These are phyloP conservation scores for Pythium apleroticum DNA, from an alignment of 352 stramenopile species.

Conservation along the genomic window DNA sequence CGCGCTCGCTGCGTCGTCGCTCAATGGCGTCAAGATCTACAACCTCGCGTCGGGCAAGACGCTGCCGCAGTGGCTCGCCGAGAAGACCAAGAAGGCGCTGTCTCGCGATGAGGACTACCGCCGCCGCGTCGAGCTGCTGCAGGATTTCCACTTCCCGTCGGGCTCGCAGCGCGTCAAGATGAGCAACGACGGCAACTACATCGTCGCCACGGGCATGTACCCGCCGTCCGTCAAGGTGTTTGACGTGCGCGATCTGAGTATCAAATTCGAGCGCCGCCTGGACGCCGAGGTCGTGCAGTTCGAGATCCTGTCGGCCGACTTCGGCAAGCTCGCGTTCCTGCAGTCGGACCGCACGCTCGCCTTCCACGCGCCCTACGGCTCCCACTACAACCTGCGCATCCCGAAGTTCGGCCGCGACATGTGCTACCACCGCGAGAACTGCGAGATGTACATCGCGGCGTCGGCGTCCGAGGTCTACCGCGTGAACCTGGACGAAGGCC, in stretches of 20 bases:
- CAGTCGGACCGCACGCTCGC: conserved; percentile 94
- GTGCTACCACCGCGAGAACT: conserved; percentile 95
- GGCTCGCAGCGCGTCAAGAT: conserved; percentile 94
- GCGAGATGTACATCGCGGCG: conserved; percentile 94
- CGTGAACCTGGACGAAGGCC: conserved; percentile 97
- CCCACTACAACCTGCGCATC: conserved; percentile 95
- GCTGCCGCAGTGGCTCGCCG: conserved; percentile 93
- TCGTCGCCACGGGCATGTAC: conserved; percentile 97
- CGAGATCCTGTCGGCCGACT: conserved; percentile 94
- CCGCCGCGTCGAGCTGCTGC: conserved; percentile 96
- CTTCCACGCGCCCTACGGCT: conserved; percentile 98
- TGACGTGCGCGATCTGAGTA: conserved; percentile 93
- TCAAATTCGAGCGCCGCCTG: conserved; percentile 99
- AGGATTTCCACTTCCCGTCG: conserved; percentile 98
- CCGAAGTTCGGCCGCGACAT: conserved; percentile 98
- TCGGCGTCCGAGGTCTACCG: conserved; percentile 93
- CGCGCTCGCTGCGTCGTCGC: conserved; percentile 76
- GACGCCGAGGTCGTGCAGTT: conserved; percentile 97
- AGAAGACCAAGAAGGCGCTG: conserved; percentile 85
- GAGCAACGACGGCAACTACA: conserved; percentile 94
- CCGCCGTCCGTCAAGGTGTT: conserved; percentile 96
- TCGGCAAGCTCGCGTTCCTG: conserved; percentile 98
- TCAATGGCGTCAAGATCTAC: conserved; percentile 96
- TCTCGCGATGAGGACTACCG: conserved; percentile 86
- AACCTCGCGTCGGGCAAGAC: conserved; percentile 93